Percentiles rank a stretch among this genome's conserved stretches.
Conservation (phyloP, 2,329 filamentous ascomycete species). For the Alternaria tenuissima region DNA sequence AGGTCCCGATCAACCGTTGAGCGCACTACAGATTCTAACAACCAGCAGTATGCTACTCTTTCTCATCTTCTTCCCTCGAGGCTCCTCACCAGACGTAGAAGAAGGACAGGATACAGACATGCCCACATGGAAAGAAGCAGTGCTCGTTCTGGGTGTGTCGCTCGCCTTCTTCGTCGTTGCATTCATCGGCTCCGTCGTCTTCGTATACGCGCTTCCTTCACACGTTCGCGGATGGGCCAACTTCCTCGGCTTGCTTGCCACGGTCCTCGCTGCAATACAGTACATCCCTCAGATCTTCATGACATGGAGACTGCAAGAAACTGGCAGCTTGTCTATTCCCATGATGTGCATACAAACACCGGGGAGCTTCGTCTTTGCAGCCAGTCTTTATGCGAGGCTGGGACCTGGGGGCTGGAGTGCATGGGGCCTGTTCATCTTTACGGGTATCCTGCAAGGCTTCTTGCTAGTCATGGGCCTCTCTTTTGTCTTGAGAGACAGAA, state of each 20-base stretch:
- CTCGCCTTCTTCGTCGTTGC: conserved; percentile 78
- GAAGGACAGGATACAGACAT: conserved; percentile 41
- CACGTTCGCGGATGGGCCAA: conserved; percentile 83
- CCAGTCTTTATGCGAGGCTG: conserved; percentile 79
- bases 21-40: conserved; percentile 18
- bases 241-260: conserved; percentile 79
- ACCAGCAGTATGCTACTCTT: conserved; percentile 81
- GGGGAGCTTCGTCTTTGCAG: conserved; percentile 88
- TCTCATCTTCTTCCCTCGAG: conserved; percentile 80
- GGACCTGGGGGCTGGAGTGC: conserved; percentile 90
- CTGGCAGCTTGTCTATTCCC: conserved; percentile 89
- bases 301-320: conserved; percentile 83
- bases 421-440: conserved; percentile 91
- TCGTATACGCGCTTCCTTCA: conserved; percentile 70
- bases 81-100: conserved; percentile 31
- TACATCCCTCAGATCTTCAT: conserved; percentile 96
- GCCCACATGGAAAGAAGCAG: conserved; percentile 76
- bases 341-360: conserved; percentile 99
- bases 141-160: conserved; percentile 76
- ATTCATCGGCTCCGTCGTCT: conserved; percentile 68
- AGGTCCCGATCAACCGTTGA: conserved; percentile 14
- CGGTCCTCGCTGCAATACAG: conserved; percentile 82
- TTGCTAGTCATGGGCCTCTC: conserved; percentile 81
- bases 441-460: conserved; percentile 82
- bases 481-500: conserved; percentile 68